Evolutionary conservation across 2,329 filamentous ascomycete genomes (phyloP), one percentile per base, ranked within the genome.

Genomic region (Xylariaceae sp.): DNA sequence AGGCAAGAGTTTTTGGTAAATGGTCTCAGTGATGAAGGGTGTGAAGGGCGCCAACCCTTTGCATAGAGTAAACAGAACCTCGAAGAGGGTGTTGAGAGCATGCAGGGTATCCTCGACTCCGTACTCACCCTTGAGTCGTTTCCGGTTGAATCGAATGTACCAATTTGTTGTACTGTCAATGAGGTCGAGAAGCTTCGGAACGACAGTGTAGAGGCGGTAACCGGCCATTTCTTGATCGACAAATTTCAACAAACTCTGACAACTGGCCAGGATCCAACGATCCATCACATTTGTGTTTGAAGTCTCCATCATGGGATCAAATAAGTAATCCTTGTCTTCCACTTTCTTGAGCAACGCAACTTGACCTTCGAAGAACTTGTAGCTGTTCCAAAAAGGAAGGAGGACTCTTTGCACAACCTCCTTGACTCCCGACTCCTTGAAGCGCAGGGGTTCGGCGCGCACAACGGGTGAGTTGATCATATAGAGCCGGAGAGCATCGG

Each of bases 121-220:
- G n/a, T 52, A 49, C 37, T 54, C 84, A 38, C 85, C 85, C 76
- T 88, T 88, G 44, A 88, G 68, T 36, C 85, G 77, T 61, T 82
- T 87, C 44, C 91, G 80, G 73, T 96, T 96, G 74, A 95, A 94
- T 50, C 90, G 81, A 65, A 96, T 96, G 69, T 96, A 96, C 91
- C 91, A 96, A 69, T 97, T 97, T n/a, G 91, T 96, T 4, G 88
- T 90, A 68, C 94, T 90, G 61, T 96, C 92, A 54, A 96, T 94
- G 60, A 95, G 78, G 47, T 78, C 79, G 16, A 95, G 77, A 49
- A 97, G 71, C 52, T 87, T 79, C 6, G 91, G 91, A 36, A 95
- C 90, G 36, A 97, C 92, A 1, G 91, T 97, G 68, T 96, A 97
- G 27, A 91, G 69, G 33, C 86, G 83, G 64, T 89, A 89, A 6